Base-by-base conservation (phyloP, 2,329 filamentous ascomycete species). In the Nothophaeocryptopus gaeumannii region DNA sequence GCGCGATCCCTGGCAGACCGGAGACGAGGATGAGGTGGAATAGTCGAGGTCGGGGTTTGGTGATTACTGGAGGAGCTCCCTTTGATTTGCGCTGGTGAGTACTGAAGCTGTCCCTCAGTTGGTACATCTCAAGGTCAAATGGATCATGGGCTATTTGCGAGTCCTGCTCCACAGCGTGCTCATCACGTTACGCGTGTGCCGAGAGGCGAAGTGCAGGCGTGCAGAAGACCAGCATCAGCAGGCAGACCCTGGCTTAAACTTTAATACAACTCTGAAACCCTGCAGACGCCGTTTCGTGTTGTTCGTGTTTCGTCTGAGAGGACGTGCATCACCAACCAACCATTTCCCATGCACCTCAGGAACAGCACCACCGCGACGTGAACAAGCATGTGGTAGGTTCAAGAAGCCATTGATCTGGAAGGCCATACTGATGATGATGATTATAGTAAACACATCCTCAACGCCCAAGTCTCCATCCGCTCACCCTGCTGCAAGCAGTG, bases 401-500 rank as follows among this genome's bases (percentile, higher is more conserved):
- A 39, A 3, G 29, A 37, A 40, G 31, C 20, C 20, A 26, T 26
- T 31, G 48, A 67, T 67, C 64, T 67, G 65, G 64, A 64, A 59
- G 31, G 47, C 26, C 45, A 52, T 51, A 33, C 32, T 42, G 15
- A 47, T 29, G 4, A 7, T 26, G n/a, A n/a, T n/a, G n/a, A 36
- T 15, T 26, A 9, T 51, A 96, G 93, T 79, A 97, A 97, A 80
- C 93, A 99, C 77, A 79, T 99, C 67, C 84, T 99, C 71, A 99
- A 99, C 78, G 93, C 92, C 56, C 93, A 99, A 75, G 93, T 99
- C 66, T 78, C 92, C 50, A 95, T 99, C 74, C 88, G 93, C 63
- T 93, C 91, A 49, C 88, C 91, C 56, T 99, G 93, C 79, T 99
- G 93, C 77, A 82, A 83, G 54, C 96, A 96, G 78, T 99, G 95